Percentiles rank a stretch among this genome's conserved stretches.
Evolutionary conservation across 768 basidiomycete species (phyloP).

Genomic region (Cyclocybe cylindracea): DNA sequence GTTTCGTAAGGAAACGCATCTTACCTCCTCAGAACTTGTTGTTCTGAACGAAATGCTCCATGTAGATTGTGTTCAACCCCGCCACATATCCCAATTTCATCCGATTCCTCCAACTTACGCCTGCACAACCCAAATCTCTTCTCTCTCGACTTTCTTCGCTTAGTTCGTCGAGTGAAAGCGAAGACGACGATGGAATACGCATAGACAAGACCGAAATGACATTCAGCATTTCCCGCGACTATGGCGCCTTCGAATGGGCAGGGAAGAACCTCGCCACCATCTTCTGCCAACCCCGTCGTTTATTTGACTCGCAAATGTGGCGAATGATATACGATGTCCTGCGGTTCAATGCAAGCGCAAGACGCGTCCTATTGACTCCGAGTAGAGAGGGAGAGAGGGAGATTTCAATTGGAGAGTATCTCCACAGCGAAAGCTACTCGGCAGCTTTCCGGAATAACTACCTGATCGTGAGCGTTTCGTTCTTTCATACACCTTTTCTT

Average conservation of each 20-base stretch:
- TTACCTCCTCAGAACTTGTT: too few relatives aligned
- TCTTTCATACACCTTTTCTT: neutral
- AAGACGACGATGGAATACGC: constrained; percentile 33
- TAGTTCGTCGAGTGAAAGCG: constrained; percentile 3
- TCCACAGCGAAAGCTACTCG: constrained; percentile 65
- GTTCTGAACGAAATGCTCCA: neutral
- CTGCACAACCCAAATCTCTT: constrained; percentile 5
- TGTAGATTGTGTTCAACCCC: constrained; percentile 76
- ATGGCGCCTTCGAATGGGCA: constrained; percentile 76
- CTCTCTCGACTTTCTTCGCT: constrained; percentile 5
- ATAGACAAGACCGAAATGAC: constrained; percentile 73
- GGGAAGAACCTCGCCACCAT: constrained; percentile 61
- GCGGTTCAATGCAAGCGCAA: constrained; percentile 71
- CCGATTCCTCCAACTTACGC: constrained; percentile 55
- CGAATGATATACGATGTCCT: constrained; percentile 70
- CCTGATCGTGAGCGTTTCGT: constrained; percentile 54
- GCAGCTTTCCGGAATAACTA: constrained; percentile 72
- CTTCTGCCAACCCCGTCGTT: constrained; percentile 65
- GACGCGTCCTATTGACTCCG: constrained; percentile 41
- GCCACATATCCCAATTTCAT: constrained; percentile 80
- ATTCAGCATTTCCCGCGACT: constrained; percentile 73
- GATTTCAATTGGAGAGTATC: constrained; percentile 59
- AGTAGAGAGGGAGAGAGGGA: constrained; percentile 37
- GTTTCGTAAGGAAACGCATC: constrained; percentile 45
- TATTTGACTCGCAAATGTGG: constrained; percentile 70